These are phyloP conservation scores for Pyrus bretschneideri DNA, from an alignment of 306 rosid genomes.

Conservation along the genomic window DNA sequence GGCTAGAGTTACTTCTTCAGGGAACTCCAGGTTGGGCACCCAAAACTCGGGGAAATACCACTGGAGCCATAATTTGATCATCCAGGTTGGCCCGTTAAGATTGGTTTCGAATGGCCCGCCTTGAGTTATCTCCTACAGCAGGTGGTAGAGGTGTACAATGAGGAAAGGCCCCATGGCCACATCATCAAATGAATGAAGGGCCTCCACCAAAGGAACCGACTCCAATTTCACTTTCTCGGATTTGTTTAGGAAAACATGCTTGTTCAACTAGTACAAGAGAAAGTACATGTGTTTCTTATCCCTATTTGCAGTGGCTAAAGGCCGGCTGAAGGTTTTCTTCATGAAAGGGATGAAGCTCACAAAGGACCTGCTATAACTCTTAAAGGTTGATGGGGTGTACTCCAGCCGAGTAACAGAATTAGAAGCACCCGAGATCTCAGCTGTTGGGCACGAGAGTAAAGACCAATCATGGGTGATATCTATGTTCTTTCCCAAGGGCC, in stretches of 20 bases:
- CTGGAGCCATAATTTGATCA: not conserved
- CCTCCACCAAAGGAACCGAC: too few relatives aligned
- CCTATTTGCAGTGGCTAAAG: accelerated
- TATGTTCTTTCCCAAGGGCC: accelerated
- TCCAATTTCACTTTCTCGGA: too few relatives aligned
- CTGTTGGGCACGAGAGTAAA: accelerated
- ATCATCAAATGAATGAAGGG: accelerated
- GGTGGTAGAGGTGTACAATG: accelerated
- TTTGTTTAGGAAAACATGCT: too few relatives aligned
- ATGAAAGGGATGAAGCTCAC: accelerated
- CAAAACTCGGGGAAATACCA: accelerated
- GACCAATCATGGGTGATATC: too few relatives aligned
- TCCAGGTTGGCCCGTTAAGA: not conserved
- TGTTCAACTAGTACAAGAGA: accelerated
- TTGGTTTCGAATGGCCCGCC: too few relatives aligned
- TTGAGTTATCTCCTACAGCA: accelerated
- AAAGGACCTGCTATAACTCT: accelerated
- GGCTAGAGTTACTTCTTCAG: accelerated
- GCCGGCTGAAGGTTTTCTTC: accelerated
- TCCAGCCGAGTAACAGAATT: accelerated
- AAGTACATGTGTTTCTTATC: accelerated
- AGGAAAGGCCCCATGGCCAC: accelerated
- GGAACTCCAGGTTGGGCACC: accelerated
- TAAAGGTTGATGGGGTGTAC: accelerated
- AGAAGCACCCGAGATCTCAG: too few relatives aligned